Base-by-base conservation (phyloP, 306 rosid species). In the Hippophae gyantsensis region DNA sequence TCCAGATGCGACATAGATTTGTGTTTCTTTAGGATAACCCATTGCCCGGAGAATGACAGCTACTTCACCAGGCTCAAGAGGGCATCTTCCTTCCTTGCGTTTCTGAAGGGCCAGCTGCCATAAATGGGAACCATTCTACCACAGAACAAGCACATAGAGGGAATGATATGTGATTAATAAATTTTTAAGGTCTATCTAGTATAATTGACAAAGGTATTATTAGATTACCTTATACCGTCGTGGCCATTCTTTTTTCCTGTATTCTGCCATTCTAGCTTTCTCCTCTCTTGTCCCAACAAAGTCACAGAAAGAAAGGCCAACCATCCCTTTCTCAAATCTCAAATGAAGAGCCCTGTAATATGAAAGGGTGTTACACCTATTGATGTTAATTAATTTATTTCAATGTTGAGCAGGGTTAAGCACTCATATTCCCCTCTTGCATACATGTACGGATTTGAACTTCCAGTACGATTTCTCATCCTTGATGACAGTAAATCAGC, bases 251-350 rank as follows among this genome's bases (percentile, higher is more conserved):
- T 92, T 92, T 72, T 85, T 76, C 63, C 99, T 76, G 69, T 92
- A 92, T 69, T 87, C 86, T 56, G 96, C 96, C 99, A 92, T 92
- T 69, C 65, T 72, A 55, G 83, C 90, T 78, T 92, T 92, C 82
- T 92, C 99, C 56, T 88, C 90, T 67, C 99, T 85, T 69, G 96
- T 88, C 71, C 96, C 99, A 67, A 92, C 99, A 75, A 92, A 92
- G 77, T 92, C 99, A 74, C 99, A 92, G 69, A 92, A 92, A 13
- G 99, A 92, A 41, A 92, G 78, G 38, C 99, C 99, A 52, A 92
- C 99, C 99, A 92, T 92, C 71, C 99, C 99, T 73, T 92, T 92
- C 79, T 92, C 99, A 68, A 92, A 92, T 66, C 99, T 82, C 67
- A 92, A 93, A 88, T 92, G 99, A 74, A 92, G 83, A 67, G 99